Evolutionary conservation across 192 early-diverging fungal genomes (phyloP).

Genomic region (Mortierella hygrophila): DNA sequence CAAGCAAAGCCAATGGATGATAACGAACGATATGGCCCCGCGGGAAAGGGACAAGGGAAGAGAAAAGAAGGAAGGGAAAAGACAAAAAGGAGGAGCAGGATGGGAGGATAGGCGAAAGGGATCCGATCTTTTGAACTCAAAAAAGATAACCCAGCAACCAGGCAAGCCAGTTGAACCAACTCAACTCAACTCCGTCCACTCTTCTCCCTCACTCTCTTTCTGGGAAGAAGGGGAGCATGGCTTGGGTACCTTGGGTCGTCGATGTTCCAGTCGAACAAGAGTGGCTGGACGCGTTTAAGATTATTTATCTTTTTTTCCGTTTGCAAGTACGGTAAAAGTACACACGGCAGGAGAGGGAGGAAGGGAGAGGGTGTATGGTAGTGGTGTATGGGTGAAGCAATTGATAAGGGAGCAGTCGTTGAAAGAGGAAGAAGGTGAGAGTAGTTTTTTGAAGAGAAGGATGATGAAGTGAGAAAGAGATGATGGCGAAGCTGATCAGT

Average conservation of each 20-base stretch:
- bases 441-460: neutral
- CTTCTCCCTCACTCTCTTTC: neutral
- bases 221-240: neutral
- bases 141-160: neutral
- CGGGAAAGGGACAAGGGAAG: neutral
- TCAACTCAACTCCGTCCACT: constrained; percentile 1
- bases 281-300: constrained; percentile 1
- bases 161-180: neutral
- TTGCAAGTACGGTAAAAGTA: neutral
- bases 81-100: neutral
- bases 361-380: neutral
- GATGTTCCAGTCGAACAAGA: neutral
- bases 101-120: neutral
- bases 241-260: neutral
- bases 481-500: neutral
- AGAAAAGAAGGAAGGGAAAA: neutral
- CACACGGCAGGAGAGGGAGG: neutral
- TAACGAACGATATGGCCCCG: too few relatives aligned
- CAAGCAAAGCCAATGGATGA: too few relatives aligned
- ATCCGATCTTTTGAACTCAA: constrained; percentile 4
- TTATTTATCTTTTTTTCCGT: neutral
- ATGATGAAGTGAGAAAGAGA: neutral
- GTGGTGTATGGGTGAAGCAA: neutral
- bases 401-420: neutral
- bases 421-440: neutral